phyloP scores from a whole-genome alignment of 2,329 filamentous ascomycete species.

The Fusarium abutilonis region DNA sequence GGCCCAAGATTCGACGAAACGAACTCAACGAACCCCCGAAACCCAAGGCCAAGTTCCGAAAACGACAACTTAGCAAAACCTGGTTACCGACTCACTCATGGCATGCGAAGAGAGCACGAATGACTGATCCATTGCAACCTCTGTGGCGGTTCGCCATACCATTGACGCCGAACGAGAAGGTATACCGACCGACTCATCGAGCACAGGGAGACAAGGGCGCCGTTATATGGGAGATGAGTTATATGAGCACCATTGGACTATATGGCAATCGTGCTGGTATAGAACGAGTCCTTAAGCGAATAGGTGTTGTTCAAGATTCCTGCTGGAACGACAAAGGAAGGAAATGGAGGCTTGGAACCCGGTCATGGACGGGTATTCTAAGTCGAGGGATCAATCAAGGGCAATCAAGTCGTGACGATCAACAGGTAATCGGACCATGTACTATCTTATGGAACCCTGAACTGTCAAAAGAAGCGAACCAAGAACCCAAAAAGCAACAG shows the following conservation, averaged over 20 bases:
- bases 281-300: slow-evolving; percentile 69
- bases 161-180: slow-evolving; percentile 86
- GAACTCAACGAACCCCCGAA: slow-evolving; percentile 68
- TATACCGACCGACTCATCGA: slow-evolving; percentile 87
- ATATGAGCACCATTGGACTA: slow-evolving; percentile 85
- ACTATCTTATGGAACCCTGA: slow-evolving; percentile 78
- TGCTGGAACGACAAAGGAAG: slow-evolving; percentile 71
- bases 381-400: slow-evolving; percentile 64
- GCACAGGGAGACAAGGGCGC: slow-evolving; percentile 79
- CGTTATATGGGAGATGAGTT: slow-evolving; percentile 93
- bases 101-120: slow-evolving; percentile 90
- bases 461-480: slow-evolving; percentile 38
- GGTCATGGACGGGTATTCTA: slow-evolving; percentile 61
- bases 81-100: slow-evolving; percentile 96
- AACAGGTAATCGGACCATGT: slow-evolving; percentile 74
- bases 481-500: slow-evolving; percentile 41
- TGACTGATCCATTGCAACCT: slow-evolving; percentile 81
- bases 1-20: slow-evolving; percentile 76
- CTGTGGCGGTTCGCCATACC: slow-evolving; percentile 93
- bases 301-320: slow-evolving; percentile 70
- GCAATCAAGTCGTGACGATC: slow-evolving; percentile 28
- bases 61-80: slow-evolving; percentile 86
- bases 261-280: slow-evolving; percentile 73
- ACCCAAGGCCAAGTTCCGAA: slow-evolving; percentile 76
- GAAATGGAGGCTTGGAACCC: slow-evolving; percentile 72